Base-by-base conservation (phyloP, 148 eudicot species). In the Persicaria maculosa region DNA sequence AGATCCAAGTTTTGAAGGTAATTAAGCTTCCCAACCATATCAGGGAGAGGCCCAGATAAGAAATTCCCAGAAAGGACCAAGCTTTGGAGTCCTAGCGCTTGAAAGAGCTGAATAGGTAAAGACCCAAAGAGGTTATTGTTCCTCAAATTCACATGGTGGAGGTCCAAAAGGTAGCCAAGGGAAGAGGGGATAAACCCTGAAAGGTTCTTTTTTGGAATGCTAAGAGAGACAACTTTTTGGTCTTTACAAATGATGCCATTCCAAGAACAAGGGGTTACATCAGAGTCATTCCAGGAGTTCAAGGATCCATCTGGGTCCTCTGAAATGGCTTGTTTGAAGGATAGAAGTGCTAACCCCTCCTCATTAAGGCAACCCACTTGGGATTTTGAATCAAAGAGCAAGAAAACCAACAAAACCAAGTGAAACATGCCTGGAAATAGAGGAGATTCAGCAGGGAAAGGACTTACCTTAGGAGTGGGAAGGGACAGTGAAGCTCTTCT, bases 191-290 rank as follows among this genome's bases (percentile, higher is more conserved):
- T 77, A 79, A 78, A 82, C 74, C 99, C 97, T 50, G 73, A 67
- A 71, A 95, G 94, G 75, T 88, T 89, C 82, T 90, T 89, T 71
- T 85, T 92, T 43, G 99, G 99, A 16, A 92, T 92, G 57, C 92
- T 89, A 70, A 95, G 74, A 67, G 99, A 92, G 0, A 92, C 87
- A 68, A 92, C 97, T 73, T 65, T 92, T 65, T 77, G 84, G 45
- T 86, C 86, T 86, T 85, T 89, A 78, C 99, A 95, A 62, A 97
- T 86, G n/a, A 95, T 77, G 10, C 97, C 99, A 86, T 90, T 92
- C 99, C 99, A 95, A 11, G 87, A 86, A 89, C 99, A 95, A 67
- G 99, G 97, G 82, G 75, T 90, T 76, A 81, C 88, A 85, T 90
- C 91, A 77, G 82, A 78, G 16, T 71, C 79, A 80, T 92, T 95